Evolutionary conservation across 257 asterid species (phyloP), one percentile per base, ranked within the genome.

Genomic region (Cruciata laevipes): DNA sequence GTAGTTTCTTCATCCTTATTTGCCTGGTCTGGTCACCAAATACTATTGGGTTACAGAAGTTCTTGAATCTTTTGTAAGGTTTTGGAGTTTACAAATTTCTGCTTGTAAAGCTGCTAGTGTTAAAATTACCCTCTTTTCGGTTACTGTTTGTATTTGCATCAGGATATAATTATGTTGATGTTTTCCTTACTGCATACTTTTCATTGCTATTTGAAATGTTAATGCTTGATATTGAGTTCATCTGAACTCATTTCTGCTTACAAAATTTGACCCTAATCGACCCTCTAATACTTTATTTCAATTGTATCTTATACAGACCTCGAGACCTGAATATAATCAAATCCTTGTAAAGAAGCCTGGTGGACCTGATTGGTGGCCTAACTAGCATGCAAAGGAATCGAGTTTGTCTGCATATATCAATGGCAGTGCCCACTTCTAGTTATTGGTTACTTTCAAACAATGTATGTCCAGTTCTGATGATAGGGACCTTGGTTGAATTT

Each of bases 301-400:
- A 14, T 8, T 31, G 37, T 8, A 11, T 58, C 16, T 57, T 25
- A 60, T 58, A 71, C 89, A 92, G 98, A 88, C 96, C 62, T 83
- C 98, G 77, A 87, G 98, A 71, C 97, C 98, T 3, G 97, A 90
- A 74, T 93, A 93, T 66, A 93, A 93, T 56, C 91, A 90, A 65
- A 78, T 93, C 73, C 84, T 93, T 60, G 94, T 93, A 82, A 88
- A 84, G 95, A 93, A 90, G 81, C 84, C 96, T 13, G 96, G 95
- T 78, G 94, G 85, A 76, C 75, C 79, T 67, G 91, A 86, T 73
- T 86, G 97, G 97, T 89, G 96, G 93, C 84, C 88, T 33, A 40
- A 84, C 71, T 78, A 82, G 81, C 18, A 53, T 58, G 53, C 51
- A 18, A 55, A 32, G 3, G 37, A 62, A 4, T 24, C 14, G 64